Percentiles rank a stretch among this genome's conserved stretches.
These are phyloP conservation scores for Fusarium clavum DNA, from an alignment of 2,329 filamentous ascomycete genomes.

Conservation along the genomic window DNA sequence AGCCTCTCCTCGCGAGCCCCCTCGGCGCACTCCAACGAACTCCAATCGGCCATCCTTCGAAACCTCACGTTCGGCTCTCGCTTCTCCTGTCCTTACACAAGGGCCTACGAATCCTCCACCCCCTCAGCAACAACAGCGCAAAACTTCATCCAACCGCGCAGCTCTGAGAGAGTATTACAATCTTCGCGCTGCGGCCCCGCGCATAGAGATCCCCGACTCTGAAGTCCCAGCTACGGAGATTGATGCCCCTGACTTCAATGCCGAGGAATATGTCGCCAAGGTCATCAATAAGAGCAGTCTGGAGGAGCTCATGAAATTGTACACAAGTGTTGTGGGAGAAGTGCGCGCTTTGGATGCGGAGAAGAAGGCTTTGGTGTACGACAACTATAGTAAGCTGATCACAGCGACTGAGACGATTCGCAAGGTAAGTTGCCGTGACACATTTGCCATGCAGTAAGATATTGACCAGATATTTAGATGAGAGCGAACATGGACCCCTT, in stretches of 20 bases:
- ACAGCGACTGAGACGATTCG: conserved; percentile 96
- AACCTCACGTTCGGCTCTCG: conserved; percentile 67
- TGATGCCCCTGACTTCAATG: conserved; percentile 78
- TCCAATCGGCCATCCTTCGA: conserved; percentile 82
- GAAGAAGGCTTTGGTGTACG: conserved; percentile 96
- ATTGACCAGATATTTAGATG: conserved; percentile 64
- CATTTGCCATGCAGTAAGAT: too few relatives aligned
- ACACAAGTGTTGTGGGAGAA: conserved; percentile 80
- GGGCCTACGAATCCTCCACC: conserved; percentile 24
- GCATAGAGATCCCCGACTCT: conserved; percentile 60
- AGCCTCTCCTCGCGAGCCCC: conserved; percentile 69
- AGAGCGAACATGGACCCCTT: conserved; percentile 83
- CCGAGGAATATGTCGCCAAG: conserved; percentile 73
- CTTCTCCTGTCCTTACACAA: conserved; percentile 59
- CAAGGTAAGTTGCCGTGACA: conserved; percentile 60
- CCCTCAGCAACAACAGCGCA: conserved; percentile 44
- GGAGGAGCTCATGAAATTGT: conserved; percentile 75
- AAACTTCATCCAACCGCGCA: conserved; percentile 75
- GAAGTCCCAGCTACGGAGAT: conserved; percentile 77
- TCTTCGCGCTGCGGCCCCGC: conserved; percentile 62
- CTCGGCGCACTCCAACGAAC: conserved; percentile 73
- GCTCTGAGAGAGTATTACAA: conserved; percentile 97
- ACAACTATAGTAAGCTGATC: conserved; percentile 98
- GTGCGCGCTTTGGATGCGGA: conserved; percentile 93
- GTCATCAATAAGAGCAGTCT: conserved; percentile 72